These are phyloP conservation scores for Trametes coccinea DNA, from an alignment of 768 basidiomycete genomes.

Conservation along the genomic window DNA sequence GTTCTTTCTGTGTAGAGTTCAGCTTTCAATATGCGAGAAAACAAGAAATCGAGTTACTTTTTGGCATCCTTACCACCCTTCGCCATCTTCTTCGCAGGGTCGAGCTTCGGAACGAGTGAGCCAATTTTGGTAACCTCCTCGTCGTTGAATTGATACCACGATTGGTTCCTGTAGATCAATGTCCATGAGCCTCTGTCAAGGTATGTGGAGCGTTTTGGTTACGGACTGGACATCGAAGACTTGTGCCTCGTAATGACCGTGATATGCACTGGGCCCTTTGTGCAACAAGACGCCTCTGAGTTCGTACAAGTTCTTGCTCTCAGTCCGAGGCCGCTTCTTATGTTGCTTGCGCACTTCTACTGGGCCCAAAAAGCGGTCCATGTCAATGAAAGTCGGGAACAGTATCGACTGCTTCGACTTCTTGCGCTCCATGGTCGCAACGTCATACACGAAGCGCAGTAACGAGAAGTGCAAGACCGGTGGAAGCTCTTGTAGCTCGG, in stretches of 20 bases:
- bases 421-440: constrained; percentile 74
- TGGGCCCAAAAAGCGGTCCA: constrained; percentile 61
- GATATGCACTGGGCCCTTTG: constrained; percentile 90
- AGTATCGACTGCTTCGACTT: constrained; percentile 81
- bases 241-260: constrained; percentile 87
- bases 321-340: constrained; percentile 12
- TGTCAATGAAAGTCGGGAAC: constrained; percentile 76
- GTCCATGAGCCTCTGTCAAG: neutral
- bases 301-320: constrained; percentile 56
- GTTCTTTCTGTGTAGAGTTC: constrained; percentile 5
- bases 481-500: constrained; percentile 69
- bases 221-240: constrained; percentile 72
- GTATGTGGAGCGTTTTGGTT: neutral
- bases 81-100: constrained; percentile 31
- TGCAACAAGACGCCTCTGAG: constrained; percentile 84
- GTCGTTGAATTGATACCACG: constrained; percentile 95
- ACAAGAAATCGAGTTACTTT: constrained; percentile 25
- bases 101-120: constrained; percentile 48
- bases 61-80: constrained; percentile 31
- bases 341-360: constrained; percentile 13
- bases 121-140: constrained; percentile 73
- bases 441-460: constrained; percentile 90
- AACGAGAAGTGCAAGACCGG: constrained; percentile 91
- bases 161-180: constrained; percentile 45
- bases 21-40: neutral